Evolutionary conservation across 208 protist species (phyloP).

Genomic region (Trichomonas tenax): DNA sequence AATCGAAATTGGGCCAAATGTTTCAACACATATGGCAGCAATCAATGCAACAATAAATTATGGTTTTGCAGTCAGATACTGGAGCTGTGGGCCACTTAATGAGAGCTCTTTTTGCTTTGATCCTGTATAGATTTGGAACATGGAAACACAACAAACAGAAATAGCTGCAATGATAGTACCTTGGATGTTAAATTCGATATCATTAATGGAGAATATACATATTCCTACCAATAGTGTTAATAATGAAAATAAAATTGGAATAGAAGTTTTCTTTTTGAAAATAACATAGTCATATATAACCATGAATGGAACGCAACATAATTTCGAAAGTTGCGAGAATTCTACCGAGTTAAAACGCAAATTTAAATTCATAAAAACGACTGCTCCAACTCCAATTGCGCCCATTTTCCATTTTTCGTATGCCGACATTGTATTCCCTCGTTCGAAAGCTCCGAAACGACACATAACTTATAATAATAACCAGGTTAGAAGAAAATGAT

Average conservation of each 20-base stretch:
- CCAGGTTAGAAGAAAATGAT: background rate
- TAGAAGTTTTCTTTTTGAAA: background rate
- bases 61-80: background rate
- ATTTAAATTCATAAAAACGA: constrained; percentile 27
- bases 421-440: background rate
- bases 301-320: background rate
- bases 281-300: background rate
- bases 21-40: background rate
- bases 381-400: background rate
- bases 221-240: background rate
- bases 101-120: constrained; percentile 2
- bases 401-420: background rate
- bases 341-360: background rate
- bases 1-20: background rate
- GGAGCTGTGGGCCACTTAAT: background rate
- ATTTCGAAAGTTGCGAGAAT: constrained; percentile 22
- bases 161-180: background rate
- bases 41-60: background rate
- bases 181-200: background rate
- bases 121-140: background rate
- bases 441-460: background rate
- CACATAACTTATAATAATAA: background rate
- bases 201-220: background rate
- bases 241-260: background rate
- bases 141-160: background rate